Base-by-base conservation (phyloP, 331 rosid genomes). In the Acacia concinna region DNA sequence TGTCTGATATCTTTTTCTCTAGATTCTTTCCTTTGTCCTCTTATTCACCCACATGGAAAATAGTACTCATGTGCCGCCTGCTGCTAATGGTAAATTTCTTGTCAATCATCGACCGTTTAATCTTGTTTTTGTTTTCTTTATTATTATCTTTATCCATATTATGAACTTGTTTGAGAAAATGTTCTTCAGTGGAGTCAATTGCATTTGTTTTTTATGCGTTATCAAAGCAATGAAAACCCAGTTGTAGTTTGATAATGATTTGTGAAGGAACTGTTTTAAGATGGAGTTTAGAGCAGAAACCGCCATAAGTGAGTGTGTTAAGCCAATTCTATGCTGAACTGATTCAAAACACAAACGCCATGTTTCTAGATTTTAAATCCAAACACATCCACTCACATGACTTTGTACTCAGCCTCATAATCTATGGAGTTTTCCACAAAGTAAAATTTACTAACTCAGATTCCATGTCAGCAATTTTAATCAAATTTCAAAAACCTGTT, bases 1-100 rank as follows among this genome's bases (percentile, higher is more conserved):
- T 62, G 40, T 62, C 23, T 10, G 15, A 62, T 31, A 41, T 65
- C 80, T 75, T 27, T 32, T 71, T 82, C 68, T 54, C 68, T 8
- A 35, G 35, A 31, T 59, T 35, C 73, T 46, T 73, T 12, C 70
- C 66, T 49, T 52, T 64, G 68, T 76, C 80, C 25, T 79, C 76
- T 43, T 41, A 3, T 41, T 41, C 60, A 18, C n/a, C 27, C 74
- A 31, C 38, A 88, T 90, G 94, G 90, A 83, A 57, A 90, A 81
- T 30, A 30, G 30, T 4, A 30, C 68, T 28, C 21, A 21, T 12
- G 81, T 78, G 34, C 1, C 81, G 32, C 11, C 77, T 35, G 3
- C 60, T 28, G 68, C 87, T 32, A 85, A 85, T 28, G 91, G 93
- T 85, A 83, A 35, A 35, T 32, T 62, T 71, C 78, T 46, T 46